Evolutionary conservation across 495 filamentous ascomycete genomes (phyloP).

Genomic region (Apiosordaria backusii): DNA sequence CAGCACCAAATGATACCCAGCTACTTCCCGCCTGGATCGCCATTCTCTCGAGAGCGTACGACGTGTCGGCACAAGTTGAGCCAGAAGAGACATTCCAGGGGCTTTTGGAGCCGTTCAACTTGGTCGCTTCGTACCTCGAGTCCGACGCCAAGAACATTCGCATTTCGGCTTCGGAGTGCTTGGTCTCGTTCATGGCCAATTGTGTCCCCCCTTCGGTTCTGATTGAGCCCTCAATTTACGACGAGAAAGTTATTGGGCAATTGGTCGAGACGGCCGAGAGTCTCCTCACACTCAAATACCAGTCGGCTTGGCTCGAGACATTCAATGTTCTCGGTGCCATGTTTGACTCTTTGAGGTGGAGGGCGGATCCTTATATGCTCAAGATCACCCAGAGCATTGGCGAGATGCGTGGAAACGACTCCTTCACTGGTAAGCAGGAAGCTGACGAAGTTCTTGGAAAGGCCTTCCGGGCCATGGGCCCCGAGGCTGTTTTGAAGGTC

Average conservation of each 20-base stretch:
- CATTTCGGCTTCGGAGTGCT: conserved; percentile 86
- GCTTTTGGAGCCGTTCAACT: conserved; percentile 72
- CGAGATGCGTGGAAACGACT: conserved; percentile 81
- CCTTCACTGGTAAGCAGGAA: conserved; percentile 92
- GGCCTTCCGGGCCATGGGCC: conserved; percentile 85
- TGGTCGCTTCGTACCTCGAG: conserved; percentile 73
- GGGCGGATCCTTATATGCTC: conserved; percentile 68
- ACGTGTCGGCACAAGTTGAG: conserved; percentile 82
- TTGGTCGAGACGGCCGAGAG: conserved; percentile 63
- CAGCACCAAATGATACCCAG: conserved; percentile 86
- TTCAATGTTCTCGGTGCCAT: conserved; percentile 86
- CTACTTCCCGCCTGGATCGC: conserved; percentile 94
- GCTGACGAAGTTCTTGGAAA: conserved; percentile 83
- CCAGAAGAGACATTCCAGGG: conserved; percentile 86
- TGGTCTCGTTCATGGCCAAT: conserved; percentile 86
- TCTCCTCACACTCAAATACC: conserved; percentile 83
- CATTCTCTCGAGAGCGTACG: conserved; percentile 87
- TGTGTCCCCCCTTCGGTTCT: conserved; percentile 78
- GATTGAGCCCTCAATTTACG: conserved; percentile 79
- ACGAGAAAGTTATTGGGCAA: conserved; percentile 78
- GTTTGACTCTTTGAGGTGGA: conserved; percentile 84
- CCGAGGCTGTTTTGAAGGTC: conserved; percentile 71
- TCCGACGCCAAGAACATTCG: conserved; percentile 89
- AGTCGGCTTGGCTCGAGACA: conserved; percentile 91
- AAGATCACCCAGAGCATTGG: conserved; percentile 74